These are phyloP conservation scores for Meira nashicola DNA, from an alignment of 1,284 basidiomycete species.

Conservation along the genomic window DNA sequence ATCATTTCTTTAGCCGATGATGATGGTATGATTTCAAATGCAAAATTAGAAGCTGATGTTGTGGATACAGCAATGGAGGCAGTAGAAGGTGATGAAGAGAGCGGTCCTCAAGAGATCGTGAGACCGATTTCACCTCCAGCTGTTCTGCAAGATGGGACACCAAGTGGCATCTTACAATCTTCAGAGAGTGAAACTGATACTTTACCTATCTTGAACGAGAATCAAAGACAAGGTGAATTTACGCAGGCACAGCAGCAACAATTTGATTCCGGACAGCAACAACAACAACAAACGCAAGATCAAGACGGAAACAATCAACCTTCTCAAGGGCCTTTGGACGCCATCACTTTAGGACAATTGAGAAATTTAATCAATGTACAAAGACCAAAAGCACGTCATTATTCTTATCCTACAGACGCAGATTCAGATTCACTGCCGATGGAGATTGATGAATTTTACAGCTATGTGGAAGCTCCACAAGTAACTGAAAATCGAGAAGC, in stretches of 20 bases:
- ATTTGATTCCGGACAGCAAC: background rate
- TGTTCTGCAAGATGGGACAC: conserved; percentile 78
- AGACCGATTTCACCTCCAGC: conserved; percentile 85
- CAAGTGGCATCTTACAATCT: too few species aligned
- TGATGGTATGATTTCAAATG: too few species aligned
- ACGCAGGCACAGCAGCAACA: too few species aligned
- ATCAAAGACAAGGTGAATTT: too few species aligned
- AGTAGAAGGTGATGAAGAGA: too few species aligned
- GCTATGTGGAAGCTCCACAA: conserved; percentile 90
- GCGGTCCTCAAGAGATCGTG: too few species aligned
- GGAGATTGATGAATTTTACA: conserved; percentile 97
- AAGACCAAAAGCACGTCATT: conserved; percentile 24
- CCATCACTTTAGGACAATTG: conserved; percentile 35
- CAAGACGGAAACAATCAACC: conserved; percentile 10
- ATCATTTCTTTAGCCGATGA: too few species aligned
- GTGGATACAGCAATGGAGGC: too few species aligned
- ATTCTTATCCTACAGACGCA: conserved; percentile 44
- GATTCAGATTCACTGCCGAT: conserved; percentile 92
- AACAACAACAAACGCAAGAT: conserved; percentile 10
- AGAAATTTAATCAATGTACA: conserved; percentile 29
- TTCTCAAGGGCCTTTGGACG: conserved; percentile 25
- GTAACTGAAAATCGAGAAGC: conserved; percentile 79
- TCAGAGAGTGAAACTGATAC: too few species aligned
- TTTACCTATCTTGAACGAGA: too few species aligned
- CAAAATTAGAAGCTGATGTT: too few species aligned